Evolutionary conservation across 2,329 filamentous ascomycete genomes (phyloP).

Genomic region (Orbilia ellipsospora): DNA sequence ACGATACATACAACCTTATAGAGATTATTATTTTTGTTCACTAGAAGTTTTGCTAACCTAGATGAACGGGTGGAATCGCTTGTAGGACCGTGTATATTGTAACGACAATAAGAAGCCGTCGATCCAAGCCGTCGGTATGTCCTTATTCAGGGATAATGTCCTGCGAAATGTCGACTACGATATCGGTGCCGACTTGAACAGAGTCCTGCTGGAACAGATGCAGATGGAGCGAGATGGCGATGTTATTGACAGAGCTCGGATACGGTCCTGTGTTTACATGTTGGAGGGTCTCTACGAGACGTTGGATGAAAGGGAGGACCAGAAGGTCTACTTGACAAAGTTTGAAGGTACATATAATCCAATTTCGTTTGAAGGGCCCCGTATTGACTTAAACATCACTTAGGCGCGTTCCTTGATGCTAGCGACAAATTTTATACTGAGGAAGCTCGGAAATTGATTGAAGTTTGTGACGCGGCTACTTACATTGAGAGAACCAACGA

Average conservation of each 20-base stretch:
- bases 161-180: constrained; percentile 68
- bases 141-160: constrained; percentile 87
- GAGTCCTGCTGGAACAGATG: constrained; percentile 88
- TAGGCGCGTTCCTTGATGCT: constrained; percentile 72
- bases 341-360: constrained; percentile 73
- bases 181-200: constrained; percentile 80
- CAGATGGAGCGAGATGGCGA: constrained; percentile 92
- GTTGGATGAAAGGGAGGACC: constrained; percentile 78
- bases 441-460: constrained; percentile 79
- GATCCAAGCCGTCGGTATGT: constrained; percentile 86
- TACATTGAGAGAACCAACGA: constrained; percentile 82
- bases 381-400: background rate
- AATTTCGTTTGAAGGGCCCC: background rate
- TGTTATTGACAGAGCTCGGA: constrained; percentile 81
- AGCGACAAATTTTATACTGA: constrained; percentile 78
- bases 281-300: constrained; percentile 87
- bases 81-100: constrained; percentile 80
- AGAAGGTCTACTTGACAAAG: constrained; percentile 82
- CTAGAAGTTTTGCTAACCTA: background rate
- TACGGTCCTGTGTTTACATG: constrained; percentile 88
- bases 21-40: background rate
- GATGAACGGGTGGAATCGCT: background rate
- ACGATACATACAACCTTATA: background rate
- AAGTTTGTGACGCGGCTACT: constrained; percentile 79
- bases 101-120: constrained; percentile 77